Base-by-base conservation (phyloP, 2,329 filamentous ascomycete genomes). In the Penicillium oxalicum region DNA sequence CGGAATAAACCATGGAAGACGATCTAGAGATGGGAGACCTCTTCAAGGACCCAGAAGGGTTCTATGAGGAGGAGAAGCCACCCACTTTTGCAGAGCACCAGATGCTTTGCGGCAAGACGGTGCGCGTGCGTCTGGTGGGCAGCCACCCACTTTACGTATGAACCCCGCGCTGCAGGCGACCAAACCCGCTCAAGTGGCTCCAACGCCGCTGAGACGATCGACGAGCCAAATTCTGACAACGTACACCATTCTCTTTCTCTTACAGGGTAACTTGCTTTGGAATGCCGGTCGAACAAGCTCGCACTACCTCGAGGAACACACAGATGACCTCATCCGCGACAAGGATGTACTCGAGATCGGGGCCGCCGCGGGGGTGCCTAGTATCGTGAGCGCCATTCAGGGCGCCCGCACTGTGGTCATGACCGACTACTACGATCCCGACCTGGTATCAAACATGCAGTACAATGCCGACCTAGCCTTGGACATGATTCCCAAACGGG, bases 321-420 rank as follows among this genome's bases (percentile, higher is more conserved):
- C 82, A n/a, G 61, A 68, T 7, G 55, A 69, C 1, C 76, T 88
- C 4, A 77, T 95, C n/a, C 62, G 70, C 11, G 77, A 71, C 55
- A 84, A 81, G 64, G 82, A 83, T n/a, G 80, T 96, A 2, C 80
- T 96, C 7, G 91, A 96, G 70, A 81, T 96, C 25, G 91, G 91
- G 41, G 91, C 91, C 3, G 91, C 88, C 11, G 88, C 88, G 0
- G 91, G 90, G 0, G 77, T 96, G 34, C 89, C 90, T 0, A 87
- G 85, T 63, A 79, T 96, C 9, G 82, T 93, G 32, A 85, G 84
- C 58, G 86, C 86, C 0, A 74, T 87, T 32, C 77, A 86, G 35
- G 88, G 87, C 11, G 91, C 91, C 2, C 69, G 68, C 43, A 79
- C 74, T 45, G 81, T 70, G 28, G 86, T 96, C 8, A 83, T 91